Percentiles rank a stretch among this genome's conserved stretches.
Evolutionary conservation across 2,329 filamentous ascomycete genomes (phyloP).

Genomic region (Neopestalotiopsis rosae): DNA sequence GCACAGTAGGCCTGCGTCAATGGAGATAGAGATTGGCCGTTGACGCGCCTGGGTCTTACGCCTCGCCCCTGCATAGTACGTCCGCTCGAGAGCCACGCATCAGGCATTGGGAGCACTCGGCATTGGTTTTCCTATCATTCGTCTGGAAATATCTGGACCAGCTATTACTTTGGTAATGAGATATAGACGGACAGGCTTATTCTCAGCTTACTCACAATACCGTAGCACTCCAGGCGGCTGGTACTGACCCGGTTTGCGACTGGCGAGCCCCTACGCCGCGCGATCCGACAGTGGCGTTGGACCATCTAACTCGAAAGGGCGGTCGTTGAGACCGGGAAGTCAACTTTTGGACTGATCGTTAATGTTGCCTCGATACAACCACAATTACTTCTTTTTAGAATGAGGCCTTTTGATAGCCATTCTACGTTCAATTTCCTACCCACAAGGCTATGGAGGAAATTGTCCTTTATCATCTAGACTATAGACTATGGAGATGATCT

Average conservation of each 20-base stretch:
- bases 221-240: not conserved
- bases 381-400: too few relatives aligned
- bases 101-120: not conserved
- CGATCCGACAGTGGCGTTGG: not conserved
- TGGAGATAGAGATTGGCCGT: not conserved
- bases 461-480: too few relatives aligned
- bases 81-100: not conserved
- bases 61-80: not conserved
- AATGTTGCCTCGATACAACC: too few relatives aligned
- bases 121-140: not conserved
- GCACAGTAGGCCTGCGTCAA: not conserved
- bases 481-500: too few relatives aligned
- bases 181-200: too few relatives aligned
- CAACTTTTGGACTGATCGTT: too few relatives aligned
- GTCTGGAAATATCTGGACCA: not conserved
- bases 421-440: too few relatives aligned
- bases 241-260: not conserved
- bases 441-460: too few relatives aligned
- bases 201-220: too few relatives aligned
- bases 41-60: not conserved
- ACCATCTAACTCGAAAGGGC: not conserved
- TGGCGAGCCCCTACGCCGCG: not conserved
- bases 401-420: too few relatives aligned
- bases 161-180: too few relatives aligned
- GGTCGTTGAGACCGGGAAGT: not conserved